phyloP scores from a whole-genome alignment of 2,329 filamentous ascomycete species.

The Alternaria brassicae region DNA sequence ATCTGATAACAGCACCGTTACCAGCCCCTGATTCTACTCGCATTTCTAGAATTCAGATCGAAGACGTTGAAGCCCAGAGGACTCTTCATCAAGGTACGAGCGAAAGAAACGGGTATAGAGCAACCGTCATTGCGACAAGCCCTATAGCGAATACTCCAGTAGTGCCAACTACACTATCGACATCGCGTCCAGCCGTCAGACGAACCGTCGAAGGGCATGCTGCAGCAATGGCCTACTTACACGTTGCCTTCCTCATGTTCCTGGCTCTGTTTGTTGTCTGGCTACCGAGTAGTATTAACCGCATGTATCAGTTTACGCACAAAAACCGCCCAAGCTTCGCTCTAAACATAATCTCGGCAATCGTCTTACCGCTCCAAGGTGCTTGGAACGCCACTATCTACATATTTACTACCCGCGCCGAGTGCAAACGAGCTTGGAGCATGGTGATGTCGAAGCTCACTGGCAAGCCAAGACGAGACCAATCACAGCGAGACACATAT shows the following conservation, averaged over 20 bases:
- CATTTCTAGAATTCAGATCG: not conserved
- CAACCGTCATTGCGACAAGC: conserved; percentile 16
- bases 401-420: conserved; percentile 49
- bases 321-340: conserved; percentile 56
- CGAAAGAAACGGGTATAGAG: conserved; percentile 12
- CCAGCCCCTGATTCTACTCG: not conserved
- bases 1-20: not conserved
- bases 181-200: not conserved
- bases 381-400: conserved; percentile 88
- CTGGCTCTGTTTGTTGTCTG: conserved; percentile 74
- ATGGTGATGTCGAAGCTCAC: conserved; percentile 16
- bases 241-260: conserved; percentile 75
- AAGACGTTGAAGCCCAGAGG: conserved; percentile 10
- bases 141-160: not conserved
- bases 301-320: conserved; percentile 73
- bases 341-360: conserved; percentile 73
- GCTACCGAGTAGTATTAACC: conserved; percentile 73
- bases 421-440: conserved; percentile 33
- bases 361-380: conserved; percentile 81
- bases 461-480: conserved; percentile 5
- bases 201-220: conserved; percentile 44
- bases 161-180: not conserved
- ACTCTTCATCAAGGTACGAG: not conserved
- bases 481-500: not conserved
- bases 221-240: conserved; percentile 73